Evolutionary conservation across 1,284 basidiomycete species (phyloP).

Genomic region (Pascua guehoae): DNA sequence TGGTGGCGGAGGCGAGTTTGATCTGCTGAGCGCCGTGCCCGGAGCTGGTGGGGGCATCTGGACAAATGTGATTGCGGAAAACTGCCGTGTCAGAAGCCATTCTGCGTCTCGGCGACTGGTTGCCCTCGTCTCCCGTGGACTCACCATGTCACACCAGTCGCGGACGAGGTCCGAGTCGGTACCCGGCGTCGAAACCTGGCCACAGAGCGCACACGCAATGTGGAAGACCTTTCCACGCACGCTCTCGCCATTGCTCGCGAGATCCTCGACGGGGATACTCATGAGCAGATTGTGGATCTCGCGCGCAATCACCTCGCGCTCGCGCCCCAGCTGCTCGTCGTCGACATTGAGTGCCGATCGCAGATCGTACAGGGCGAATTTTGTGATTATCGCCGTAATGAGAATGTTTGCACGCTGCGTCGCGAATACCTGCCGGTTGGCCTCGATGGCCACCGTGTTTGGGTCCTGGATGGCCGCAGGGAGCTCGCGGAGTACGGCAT

Average conservation of each 20-base stretch:
- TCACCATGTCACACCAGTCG: slow-evolving; percentile 49
- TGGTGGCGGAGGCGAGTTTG: slow-evolving; percentile 25
- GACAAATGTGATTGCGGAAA: slow-evolving; percentile 46
- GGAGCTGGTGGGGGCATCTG: slow-evolving; percentile 46
- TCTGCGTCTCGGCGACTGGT: too few species aligned
- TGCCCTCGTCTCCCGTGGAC: slow-evolving; percentile 7
- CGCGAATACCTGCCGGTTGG: slow-evolving; percentile 35
- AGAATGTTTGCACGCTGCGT: slow-evolving; percentile 46
- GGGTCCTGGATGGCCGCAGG: slow-evolving; percentile 36
- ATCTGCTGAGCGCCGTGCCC: slow-evolving; percentile 23
- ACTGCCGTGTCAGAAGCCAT: slow-evolving; percentile 21
- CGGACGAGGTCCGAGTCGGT: slow-evolving; percentile 42
- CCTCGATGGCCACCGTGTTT: slow-evolving; percentile 17
- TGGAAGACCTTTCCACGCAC: slow-evolving; percentile 48
- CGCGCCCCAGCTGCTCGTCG: slow-evolving; percentile 35
- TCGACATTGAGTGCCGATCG: slow-evolving; percentile 35
- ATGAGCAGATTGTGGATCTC: slow-evolving; percentile 46
- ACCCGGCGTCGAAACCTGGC: slow-evolving; percentile 28
- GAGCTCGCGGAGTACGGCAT: slow-evolving; percentile 33
- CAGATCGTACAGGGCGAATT: slow-evolving; percentile 47
- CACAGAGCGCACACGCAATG: slow-evolving; percentile 45
- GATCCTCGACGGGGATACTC: slow-evolving; percentile 47
- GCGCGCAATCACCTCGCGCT: slow-evolving; percentile 42
- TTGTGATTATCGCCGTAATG: slow-evolving; percentile 46
- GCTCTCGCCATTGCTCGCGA: slow-evolving; percentile 48